These are phyloP conservation scores for Lumnitzera racemosa DNA, from an alignment of 345 rosid species.

Conservation along the genomic window DNA sequence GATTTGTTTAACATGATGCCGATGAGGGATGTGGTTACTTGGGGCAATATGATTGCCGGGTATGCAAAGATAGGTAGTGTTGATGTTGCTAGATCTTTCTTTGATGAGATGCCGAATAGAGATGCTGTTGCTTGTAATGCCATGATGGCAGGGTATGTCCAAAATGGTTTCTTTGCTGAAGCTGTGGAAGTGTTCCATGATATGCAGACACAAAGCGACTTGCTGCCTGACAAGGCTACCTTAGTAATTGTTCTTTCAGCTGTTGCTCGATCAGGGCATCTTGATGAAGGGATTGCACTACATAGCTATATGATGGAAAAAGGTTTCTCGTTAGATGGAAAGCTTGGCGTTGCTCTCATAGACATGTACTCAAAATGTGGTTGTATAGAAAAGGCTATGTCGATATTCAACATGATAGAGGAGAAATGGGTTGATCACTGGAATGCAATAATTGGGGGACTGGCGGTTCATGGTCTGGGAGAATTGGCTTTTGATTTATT, in stretches of 20 bases:
- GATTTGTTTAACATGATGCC: conserved; percentile 38
- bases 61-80: conserved; percentile 30
- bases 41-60: conserved; percentile 40
- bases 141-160: conserved; percentile 37
- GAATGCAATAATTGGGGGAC: conserved; percentile 45
- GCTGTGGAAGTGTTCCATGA: conserved; percentile 31
- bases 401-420: conserved; percentile 22
- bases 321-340: conserved; percentile 18
- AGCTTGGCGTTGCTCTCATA: conserved; percentile 40
- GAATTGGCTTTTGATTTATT: conserved; percentile 32
- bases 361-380: conserved; percentile 55
- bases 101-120: conserved; percentile 30
- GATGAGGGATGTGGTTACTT: conserved; percentile 27
- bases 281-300: conserved; percentile 22
- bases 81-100: conserved; percentile 22
- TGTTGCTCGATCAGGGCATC: conserved; percentile 26
- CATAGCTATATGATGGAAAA: conserved; percentile 21
- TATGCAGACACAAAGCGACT: conserved; percentile 13
- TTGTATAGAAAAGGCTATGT: conserved; percentile 25
- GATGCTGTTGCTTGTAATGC: conserved; percentile 39
- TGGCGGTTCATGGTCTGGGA: conserved; percentile 41
- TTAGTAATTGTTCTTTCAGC: conserved; percentile 30
- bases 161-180: conserved; percentile 20
- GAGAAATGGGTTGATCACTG: conserved; percentile 35
- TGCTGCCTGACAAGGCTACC: conserved; percentile 28